Evolutionary conservation across 1,284 basidiomycete species (phyloP).

Genomic region (Malassezia cuniculi): DNA sequence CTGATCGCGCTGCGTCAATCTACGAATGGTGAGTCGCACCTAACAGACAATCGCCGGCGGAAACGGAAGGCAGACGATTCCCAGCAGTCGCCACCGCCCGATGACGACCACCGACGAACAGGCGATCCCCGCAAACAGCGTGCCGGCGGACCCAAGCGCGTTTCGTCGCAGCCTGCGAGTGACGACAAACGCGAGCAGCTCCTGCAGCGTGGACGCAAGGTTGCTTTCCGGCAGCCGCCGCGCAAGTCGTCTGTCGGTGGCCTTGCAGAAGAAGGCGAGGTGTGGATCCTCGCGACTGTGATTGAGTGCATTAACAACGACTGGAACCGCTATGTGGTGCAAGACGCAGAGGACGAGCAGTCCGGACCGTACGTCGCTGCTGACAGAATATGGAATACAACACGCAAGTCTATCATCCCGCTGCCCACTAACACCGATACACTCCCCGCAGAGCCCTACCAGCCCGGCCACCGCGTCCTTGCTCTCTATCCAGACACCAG

Average conservation of each 20-base stretch:
- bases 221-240: constrained; percentile 26
- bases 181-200: constrained; percentile 21
- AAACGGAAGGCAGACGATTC: constrained; percentile 14
- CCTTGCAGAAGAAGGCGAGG: constrained; percentile 22
- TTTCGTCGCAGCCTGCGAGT: background rate
- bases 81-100: background rate
- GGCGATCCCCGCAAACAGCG: constrained; percentile 2
- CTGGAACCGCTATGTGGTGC: constrained; percentile 22
- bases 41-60: constrained; percentile 2
- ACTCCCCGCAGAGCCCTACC: constrained; percentile 33
- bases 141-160: background rate
- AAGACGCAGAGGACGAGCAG: constrained; percentile 21
- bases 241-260: background rate
- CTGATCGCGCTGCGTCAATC: constrained; percentile 25
- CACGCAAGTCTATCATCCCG: constrained; percentile 36
- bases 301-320: constrained; percentile 29
- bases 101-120: constrained; percentile 12
- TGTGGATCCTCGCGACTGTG: constrained; percentile 31
- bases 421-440: constrained; percentile 30
- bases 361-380: constrained; percentile 13
- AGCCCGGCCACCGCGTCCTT: constrained; percentile 30
- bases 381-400: constrained; percentile 22
- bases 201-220: constrained; percentile 20
- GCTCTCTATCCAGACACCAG: constrained; percentile 44
- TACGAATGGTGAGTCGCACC: constrained; percentile 7